A percentile compares a stretch with the other conserved stretches of the same genome.
phyloP scores from a whole-genome alignment of 2,329 filamentous ascomycete species.

The Aspergillus proliferans region DNA sequence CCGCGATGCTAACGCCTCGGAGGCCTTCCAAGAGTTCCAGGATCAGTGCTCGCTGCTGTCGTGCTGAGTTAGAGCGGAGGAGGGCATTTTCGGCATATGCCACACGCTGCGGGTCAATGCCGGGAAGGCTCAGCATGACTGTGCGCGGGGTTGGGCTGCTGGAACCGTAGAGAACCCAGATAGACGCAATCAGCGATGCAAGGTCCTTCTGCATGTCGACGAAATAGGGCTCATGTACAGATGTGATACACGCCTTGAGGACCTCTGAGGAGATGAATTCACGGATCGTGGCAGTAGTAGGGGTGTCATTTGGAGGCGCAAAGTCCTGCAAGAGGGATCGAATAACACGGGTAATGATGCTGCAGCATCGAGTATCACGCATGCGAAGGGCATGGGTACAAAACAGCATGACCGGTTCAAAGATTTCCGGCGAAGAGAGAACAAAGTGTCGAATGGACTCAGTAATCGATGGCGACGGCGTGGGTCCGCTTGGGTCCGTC shows the following conservation, averaged over 20 bases:
- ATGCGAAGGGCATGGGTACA: slow-evolving; percentile 85
- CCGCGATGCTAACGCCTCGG: slow-evolving; percentile 84
- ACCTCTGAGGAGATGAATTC: slow-evolving; percentile 88
- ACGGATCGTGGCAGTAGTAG: slow-evolving; percentile 63
- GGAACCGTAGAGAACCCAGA: slow-evolving; percentile 69
- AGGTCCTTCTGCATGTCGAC: slow-evolving; percentile 93
- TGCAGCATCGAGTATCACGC: slow-evolving; percentile 81
- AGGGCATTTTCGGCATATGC: slow-evolving; percentile 58
- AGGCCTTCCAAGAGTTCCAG: slow-evolving; percentile 80
- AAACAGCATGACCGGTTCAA: slow-evolving; percentile 86
- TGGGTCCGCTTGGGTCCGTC: slow-evolving; percentile 27
- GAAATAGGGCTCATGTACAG: slow-evolving; percentile 91
- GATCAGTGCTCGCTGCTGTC: slow-evolving; percentile 73
- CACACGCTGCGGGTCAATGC: slow-evolving; percentile 64
- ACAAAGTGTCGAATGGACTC: slow-evolving; percentile 69
- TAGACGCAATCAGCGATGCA: slow-evolving; percentile 77
- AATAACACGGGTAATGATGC: slow-evolving; percentile 78
- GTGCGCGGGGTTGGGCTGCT: slow-evolving; percentile 64
- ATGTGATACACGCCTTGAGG: slow-evolving; percentile 81
- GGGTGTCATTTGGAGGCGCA: slow-evolving; percentile 36
- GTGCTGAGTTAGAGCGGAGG: slow-evolving; percentile 49
- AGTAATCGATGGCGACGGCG: slow-evolving; percentile 45
- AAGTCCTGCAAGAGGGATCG: slow-evolving; percentile 80
- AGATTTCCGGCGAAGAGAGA: slow-evolving; percentile 66
- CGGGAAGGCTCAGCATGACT: slow-evolving; percentile 74